Conservation (phyloP, 2,329 filamentous ascomycete species). For the Fragosphaeria purpurea region DNA sequence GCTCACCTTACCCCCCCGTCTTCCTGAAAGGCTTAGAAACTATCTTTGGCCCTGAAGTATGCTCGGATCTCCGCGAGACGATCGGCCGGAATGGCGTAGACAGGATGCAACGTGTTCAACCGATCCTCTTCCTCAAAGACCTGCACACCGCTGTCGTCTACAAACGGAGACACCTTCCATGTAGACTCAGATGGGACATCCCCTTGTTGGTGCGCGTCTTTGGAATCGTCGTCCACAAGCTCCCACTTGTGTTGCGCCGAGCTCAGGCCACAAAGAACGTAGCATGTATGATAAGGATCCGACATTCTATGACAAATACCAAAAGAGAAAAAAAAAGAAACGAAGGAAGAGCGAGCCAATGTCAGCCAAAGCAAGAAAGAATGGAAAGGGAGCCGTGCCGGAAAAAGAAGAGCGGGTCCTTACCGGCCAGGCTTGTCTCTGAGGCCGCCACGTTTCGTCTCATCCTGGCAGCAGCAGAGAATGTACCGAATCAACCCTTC, state of each 20-base stretch:
- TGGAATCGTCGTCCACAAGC: constrained; percentile 19
- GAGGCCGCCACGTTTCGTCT: constrained; percentile 62
- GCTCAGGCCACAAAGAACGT: constrained; percentile 78
- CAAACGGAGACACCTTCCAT: constrained; percentile 38
- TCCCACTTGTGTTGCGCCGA: constrained; percentile 63
- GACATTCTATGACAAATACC: constrained; percentile 44
- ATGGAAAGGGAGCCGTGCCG: neutral
- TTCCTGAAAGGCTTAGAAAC: constrained; percentile 31
- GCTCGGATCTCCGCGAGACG: constrained; percentile 53
- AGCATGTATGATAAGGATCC: constrained; percentile 89
- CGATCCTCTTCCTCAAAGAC: constrained; percentile 63
- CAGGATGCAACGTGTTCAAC: constrained; percentile 64
- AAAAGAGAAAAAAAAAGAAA: neutral
- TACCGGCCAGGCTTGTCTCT: constrained; percentile 90
- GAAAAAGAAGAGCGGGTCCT: constrained; percentile 25
- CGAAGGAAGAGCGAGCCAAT: no score
- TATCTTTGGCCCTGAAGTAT: constrained; percentile 52
- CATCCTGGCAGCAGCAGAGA: constrained; percentile 74
- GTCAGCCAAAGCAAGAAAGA: no score
- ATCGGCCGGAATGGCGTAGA: constrained; percentile 72
- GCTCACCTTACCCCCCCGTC: no score
- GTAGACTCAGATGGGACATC: constrained; percentile 2
- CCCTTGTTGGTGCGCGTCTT: constrained; percentile 22
- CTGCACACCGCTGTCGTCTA: constrained; percentile 42
- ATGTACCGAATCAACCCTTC: constrained; percentile 85